Base-by-base conservation (phyloP, 2,329 filamentous ascomycete species). In the Chaetomiaceae sp. region DNA sequence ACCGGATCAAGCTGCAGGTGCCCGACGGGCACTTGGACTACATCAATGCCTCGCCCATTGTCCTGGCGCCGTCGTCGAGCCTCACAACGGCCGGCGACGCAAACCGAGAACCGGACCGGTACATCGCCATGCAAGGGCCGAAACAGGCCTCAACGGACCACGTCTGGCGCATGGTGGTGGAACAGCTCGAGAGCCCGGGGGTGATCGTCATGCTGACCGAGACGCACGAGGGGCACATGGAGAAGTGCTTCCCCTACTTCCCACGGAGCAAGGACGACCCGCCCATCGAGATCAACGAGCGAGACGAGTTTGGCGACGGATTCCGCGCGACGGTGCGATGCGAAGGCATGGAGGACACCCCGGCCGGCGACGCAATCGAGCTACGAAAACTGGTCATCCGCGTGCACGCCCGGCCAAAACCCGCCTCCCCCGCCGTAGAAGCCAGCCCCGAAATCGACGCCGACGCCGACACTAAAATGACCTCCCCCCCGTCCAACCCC, bases 161-260 rank as follows among this genome's bases (percentile, higher is more conserved):
- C 65, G 88, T 95, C 60, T 99, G 92, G 89, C 89, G 94, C 65
- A 99, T 99, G 94, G 77, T 96, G 32, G 88, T 89, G 67, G 85
- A 95, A 64, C 89, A 95, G 69, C 69, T 79, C 47, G 65, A 73
- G 23, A 83, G 85, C 41, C 82, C 86, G 2, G 90, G 84, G 1
- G 89, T 97, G 52, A 86, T 97, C 48, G 85, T 97, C 53, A 96
- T 97, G 89, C 81, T 99, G 57, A 99, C 92, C 2, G 89, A 90
- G 66, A 92, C 90, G 23, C 79, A 88, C 65, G 92, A 97, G 69
- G 77, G 80, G 29, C 79, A 81, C 53, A 75, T 81, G 63, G 83
- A 95, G 69, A 96, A 96, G 69, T 97, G 92, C 70, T 89, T 81
- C 60, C 88, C 86, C 40, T 99, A 99, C 70, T 96, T 91, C 61